These are phyloP conservation scores for Viridothelium virens DNA, from an alignment of 495 filamentous ascomycete genomes.

Conservation along the genomic window DNA sequence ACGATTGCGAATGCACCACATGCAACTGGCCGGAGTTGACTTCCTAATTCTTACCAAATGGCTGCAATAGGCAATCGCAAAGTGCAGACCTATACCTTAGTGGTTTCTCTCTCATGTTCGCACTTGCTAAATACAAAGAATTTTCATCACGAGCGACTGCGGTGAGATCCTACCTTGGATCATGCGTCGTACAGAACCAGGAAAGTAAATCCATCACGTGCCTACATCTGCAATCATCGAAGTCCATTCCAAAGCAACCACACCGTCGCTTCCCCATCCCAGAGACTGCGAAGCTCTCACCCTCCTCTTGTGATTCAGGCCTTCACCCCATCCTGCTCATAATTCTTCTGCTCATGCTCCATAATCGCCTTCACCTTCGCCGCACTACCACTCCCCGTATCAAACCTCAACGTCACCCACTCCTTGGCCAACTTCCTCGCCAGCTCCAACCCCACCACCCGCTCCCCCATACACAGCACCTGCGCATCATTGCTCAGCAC, in stretches of 20 bases:
- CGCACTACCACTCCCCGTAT: conserved; percentile 61
- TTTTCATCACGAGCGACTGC: background rate
- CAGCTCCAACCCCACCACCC: conserved; percentile 73
- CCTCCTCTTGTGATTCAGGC: background rate
- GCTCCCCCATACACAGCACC: conserved; percentile 80
- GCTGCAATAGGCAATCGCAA: background rate
- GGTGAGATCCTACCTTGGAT: background rate
- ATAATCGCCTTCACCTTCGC: conserved; percentile 68
- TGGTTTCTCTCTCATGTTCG: background rate
- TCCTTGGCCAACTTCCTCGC: conserved; percentile 69
- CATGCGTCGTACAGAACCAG: conserved; percentile 3
- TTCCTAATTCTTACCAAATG: background rate
- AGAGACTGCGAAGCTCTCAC: background rate
- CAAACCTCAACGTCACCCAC: conserved; percentile 78
- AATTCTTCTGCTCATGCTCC: conserved; percentile 57
- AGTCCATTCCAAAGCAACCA: background rate
- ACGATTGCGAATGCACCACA: background rate
- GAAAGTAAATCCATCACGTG: background rate
- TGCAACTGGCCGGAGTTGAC: background rate
- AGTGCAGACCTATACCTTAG: background rate
- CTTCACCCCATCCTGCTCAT: conserved; percentile 13
- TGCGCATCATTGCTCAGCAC: conserved; percentile 81
- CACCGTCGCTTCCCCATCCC: background rate
- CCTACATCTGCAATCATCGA: background rate
- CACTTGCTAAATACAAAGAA: background rate